Evolutionary conservation across 495 filamentous ascomycete genomes (phyloP), one percentile per base, ranked within the genome.

Genomic region (Sordaria brevicollis): DNA sequence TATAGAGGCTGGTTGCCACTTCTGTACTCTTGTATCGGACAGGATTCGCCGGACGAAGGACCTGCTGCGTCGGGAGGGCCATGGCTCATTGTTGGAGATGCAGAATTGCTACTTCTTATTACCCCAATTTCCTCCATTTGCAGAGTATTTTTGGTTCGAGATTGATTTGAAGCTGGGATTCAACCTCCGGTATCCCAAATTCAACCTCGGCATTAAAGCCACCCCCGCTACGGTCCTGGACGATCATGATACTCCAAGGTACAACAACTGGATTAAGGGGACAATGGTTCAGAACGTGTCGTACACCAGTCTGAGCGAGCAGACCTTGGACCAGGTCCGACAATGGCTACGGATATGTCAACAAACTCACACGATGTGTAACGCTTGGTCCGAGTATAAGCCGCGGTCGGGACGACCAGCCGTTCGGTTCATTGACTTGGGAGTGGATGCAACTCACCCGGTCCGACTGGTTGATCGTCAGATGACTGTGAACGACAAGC

Each of bases 141-240:
- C n/a, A n/a, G n/a, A n/a, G n/a, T n/a, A n/a, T n/a, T n/a, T n/a
- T n/a, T 39, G 17, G 38, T 41, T 41, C 1, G 15, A 41, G 38
- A 2, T 41, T 5, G 38, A 41, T 41, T 41, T 39, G 0, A 39
- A 8, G 5, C n/a, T 39, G 38, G 38, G 17, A 39, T 0, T 39
- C 0, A 8, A 17, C 0, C 0, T 39, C 38, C 5, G n/a, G 0
- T 8, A 2, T 39, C 38, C 17, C 2, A 7, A 2, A 0, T 39
- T 39, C 13, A 41, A n/a, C n/a, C n/a, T n/a, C n/a, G n/a, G 38
- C 38, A 41, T 41, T 2, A 17, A 1, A 1, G 38, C n/a, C 5
- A n/a, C 1, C n/a, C 15, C 5, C 38, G 38, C 17, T 13, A 41
- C 38, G 17, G 17, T 3, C 17, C 38, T 41, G 38, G 5, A n/a